Conservation (phyloP, 495 filamentous ascomycete genomes). For the Xylaria flabelliformis region DNA sequence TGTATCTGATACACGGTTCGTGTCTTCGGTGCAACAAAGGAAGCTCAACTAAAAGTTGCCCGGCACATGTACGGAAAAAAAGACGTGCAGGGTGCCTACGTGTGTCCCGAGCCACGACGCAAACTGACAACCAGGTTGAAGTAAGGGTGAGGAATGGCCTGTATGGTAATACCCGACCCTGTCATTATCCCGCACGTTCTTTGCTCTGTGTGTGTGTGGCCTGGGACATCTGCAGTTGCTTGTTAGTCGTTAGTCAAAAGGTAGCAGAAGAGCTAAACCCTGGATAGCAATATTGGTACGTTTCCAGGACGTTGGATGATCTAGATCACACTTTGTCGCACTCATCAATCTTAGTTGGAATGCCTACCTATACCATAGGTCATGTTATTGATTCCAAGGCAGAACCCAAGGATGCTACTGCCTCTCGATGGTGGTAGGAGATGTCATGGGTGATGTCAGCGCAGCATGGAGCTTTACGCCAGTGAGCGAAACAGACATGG, state of each 20-base stretch:
- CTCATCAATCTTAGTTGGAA: slow-evolving; percentile 17
- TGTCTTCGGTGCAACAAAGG: slow-evolving; percentile 14
- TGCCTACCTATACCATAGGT: slow-evolving; percentile 1
- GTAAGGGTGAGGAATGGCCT: slow-evolving; percentile 9
- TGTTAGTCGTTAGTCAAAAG: background rate
- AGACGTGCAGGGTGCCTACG: slow-evolving; percentile 18
- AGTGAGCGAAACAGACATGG: slow-evolving; percentile 5
- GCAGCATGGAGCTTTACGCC: slow-evolving; percentile 5
- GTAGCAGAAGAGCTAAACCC: background rate
- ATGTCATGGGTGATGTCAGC: slow-evolving; percentile 23
- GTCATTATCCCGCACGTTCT: slow-evolving; percentile 16
- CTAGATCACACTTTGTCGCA: slow-evolving; percentile 14
- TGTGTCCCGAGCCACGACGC: slow-evolving; percentile 10
- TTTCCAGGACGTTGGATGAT: slow-evolving; percentile 6
- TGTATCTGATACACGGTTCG: slow-evolving; percentile 13
- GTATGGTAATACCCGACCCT: slow-evolving; percentile 13
- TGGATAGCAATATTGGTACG: background rate
- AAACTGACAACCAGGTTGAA: slow-evolving; percentile 4
- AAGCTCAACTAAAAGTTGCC: slow-evolving; percentile 1
- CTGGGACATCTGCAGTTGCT: background rate
- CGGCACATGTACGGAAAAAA: background rate
- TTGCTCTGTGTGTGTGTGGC: background rate
- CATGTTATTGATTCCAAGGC: slow-evolving; percentile 1
- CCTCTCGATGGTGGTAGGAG: background rate
- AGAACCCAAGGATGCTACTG: background rate